Conservation (phyloP, 2,329 filamentous ascomycete species). For the Pezicula rhizophila region DNA sequence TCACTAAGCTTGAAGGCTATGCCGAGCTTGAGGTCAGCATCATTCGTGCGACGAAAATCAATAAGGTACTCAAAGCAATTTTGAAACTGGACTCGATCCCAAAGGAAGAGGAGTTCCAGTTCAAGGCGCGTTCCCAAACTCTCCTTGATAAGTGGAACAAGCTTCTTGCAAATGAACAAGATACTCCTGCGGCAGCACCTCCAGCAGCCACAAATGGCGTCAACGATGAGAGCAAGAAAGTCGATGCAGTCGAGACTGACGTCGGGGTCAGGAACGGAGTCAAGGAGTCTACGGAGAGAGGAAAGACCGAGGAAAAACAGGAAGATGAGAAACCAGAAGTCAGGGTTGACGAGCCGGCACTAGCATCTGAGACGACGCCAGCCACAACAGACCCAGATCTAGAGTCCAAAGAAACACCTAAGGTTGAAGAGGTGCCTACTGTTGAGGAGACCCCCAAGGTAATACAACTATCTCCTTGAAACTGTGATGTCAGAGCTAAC, state of each 20-base stretch:
- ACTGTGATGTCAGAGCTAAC: neutral
- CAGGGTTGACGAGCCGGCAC: constrained; percentile 1
- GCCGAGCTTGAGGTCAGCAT: constrained; percentile 81
- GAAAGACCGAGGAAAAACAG: constrained; percentile 33
- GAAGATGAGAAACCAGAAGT: constrained; percentile 32
- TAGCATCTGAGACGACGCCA: neutral
- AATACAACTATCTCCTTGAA: neutral
- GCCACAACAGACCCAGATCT: neutral
- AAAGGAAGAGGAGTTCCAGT: constrained; percentile 80
- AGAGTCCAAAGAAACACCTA: constrained; percentile 3
- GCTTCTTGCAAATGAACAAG: constrained; percentile 58
- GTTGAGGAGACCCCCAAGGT: constrained; percentile 19
- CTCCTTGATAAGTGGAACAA: constrained; percentile 88
- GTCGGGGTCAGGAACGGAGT: constrained; percentile 18
- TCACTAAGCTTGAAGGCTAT: constrained; percentile 75
- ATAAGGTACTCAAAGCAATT: constrained; percentile 95
- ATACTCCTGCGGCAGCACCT: constrained; percentile 28
- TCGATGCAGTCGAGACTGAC: constrained; percentile 27
- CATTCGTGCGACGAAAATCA: constrained; percentile 89
- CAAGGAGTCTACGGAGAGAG: constrained; percentile 20
- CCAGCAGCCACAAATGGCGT: constrained; percentile 23
- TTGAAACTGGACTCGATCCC: constrained; percentile 78
- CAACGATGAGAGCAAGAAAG: constrained; percentile 34
- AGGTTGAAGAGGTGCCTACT: neutral
- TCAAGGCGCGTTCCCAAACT: constrained; percentile 75